These are phyloP conservation scores for Kwoniella sp. DNA, from an alignment of 768 basidiomycete species.

Conservation along the genomic window DNA sequence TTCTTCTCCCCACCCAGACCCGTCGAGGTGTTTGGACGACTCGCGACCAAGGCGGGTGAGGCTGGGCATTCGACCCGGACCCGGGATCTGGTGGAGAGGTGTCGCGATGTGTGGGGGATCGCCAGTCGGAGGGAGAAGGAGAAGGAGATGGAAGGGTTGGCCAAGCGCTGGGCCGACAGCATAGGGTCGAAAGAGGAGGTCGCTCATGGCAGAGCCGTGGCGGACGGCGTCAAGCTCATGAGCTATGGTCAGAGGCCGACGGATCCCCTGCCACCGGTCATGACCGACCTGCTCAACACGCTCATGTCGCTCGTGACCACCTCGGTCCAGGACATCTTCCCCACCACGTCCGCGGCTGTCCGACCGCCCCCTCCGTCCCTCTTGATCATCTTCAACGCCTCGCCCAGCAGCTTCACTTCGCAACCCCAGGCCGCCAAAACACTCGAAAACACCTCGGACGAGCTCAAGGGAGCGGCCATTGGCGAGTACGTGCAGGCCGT, in stretches of 20 bases:
- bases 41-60: constrained; percentile 15
- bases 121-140: constrained; percentile 28
- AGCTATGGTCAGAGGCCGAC: constrained; percentile 13
- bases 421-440: constrained; percentile 9
- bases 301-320: constrained; percentile 17
- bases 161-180: constrained; percentile 32
- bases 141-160: constrained; percentile 34
- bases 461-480: constrained; percentile 42
- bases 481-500: constrained; percentile 44
- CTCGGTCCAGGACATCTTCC: constrained; percentile 30
- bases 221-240: constrained; percentile 32
- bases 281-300: constrained; percentile 16
- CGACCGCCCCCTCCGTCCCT: constrained; percentile 32
- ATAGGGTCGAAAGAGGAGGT: constrained; percentile 26
- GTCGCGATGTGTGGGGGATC: constrained; percentile 45
- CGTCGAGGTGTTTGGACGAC: constrained; percentile 28
- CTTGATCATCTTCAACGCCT: constrained; percentile 25
- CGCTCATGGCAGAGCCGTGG: constrained; percentile 21
- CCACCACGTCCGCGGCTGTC: constrained; percentile 19
- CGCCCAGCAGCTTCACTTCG: constrained; percentile 12
- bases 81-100: constrained; percentile 34
- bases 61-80: constrained; percentile 16
- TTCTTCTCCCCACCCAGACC: constrained; percentile 35
- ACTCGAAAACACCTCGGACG: constrained; percentile 33
- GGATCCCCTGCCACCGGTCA: constrained; percentile 20